These are phyloP conservation scores for Aspergillus sp. DNA, from an alignment of 2,329 filamentous ascomycete genomes.

Conservation along the genomic window DNA sequence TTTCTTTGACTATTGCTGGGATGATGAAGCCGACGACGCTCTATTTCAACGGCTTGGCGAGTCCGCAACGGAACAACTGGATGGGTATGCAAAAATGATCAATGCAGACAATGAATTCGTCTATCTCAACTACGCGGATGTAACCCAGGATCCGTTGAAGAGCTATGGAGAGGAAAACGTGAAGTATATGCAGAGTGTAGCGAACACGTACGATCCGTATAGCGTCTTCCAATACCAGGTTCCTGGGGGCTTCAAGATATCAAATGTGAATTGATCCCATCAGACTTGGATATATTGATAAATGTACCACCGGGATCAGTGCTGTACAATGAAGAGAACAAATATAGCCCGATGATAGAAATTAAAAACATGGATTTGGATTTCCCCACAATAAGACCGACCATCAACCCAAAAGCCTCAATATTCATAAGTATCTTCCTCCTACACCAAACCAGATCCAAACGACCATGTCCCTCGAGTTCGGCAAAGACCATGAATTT, in stretches of 20 bases:
- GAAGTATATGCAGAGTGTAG: conserved; percentile 16
- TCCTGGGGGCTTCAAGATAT: conserved; percentile 23
- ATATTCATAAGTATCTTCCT: background rate
- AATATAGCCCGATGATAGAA: no score
- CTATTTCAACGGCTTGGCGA: conserved; percentile 23
- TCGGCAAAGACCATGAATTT: background rate
- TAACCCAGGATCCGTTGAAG: conserved; percentile 34
- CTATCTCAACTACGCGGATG: conserved; percentile 43
- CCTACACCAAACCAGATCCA: background rate
- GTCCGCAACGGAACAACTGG: conserved; percentile 20
- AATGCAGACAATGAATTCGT: conserved; percentile 27
- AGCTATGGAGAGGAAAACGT: conserved; percentile 37
- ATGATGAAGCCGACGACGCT: conserved; percentile 25
- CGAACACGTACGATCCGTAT: conserved; percentile 17
- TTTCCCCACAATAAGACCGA: background rate
- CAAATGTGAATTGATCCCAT: background rate
- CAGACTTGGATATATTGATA: background rate
- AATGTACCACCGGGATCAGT: no score
- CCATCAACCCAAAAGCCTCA: background rate
- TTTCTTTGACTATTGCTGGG: conserved; percentile 18
- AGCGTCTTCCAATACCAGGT: conserved; percentile 22
- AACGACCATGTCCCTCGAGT: background rate
- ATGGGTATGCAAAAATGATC: conserved; percentile 17
- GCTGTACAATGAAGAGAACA: no score
- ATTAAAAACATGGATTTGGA: background rate